Conservation (phyloP, 2,329 filamentous ascomycete species). For the Ambrosiella cleistominuta region DNA sequence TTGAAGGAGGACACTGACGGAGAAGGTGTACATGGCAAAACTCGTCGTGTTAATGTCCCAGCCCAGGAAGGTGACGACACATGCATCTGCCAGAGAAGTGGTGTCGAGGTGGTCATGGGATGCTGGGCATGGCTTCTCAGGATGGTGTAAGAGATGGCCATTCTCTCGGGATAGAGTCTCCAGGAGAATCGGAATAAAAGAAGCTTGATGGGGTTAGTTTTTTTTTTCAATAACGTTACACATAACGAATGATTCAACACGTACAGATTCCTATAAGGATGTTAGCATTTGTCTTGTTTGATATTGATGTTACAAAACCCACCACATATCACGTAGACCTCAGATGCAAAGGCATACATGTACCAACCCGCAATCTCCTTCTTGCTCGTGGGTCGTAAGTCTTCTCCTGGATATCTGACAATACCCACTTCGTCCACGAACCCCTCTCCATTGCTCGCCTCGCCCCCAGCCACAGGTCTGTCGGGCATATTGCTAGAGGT, state of each 20-base stretch:
- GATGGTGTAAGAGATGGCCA: slow-evolving; percentile 69
- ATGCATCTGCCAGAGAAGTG: slow-evolving; percentile 33
- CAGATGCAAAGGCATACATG: slow-evolving; percentile 85
- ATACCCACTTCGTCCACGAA: neutral
- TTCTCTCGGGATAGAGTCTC: slow-evolving; percentile 87
- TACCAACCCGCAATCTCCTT: slow-evolving; percentile 93
- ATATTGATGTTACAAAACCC: slow-evolving; percentile 18
- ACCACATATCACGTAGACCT: slow-evolving; percentile 91
- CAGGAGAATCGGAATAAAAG: slow-evolving; percentile 88
- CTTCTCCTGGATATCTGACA: slow-evolving; percentile 60
- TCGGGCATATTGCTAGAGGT: too few relatives aligned
- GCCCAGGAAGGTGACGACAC: slow-evolving; percentile 66
- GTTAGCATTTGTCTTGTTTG: slow-evolving; percentile 2
- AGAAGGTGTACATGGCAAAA: slow-evolving; percentile 98
- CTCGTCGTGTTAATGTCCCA: slow-evolving; percentile 85
- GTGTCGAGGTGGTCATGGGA: slow-evolving; percentile 34
- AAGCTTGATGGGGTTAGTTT: slow-evolving; percentile 34
- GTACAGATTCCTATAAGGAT: slow-evolving; percentile 17
- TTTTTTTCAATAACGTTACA: neutral
- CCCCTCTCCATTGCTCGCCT: neutral
- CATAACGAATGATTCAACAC: slow-evolving; percentile 8
- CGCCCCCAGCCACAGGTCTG: neutral
- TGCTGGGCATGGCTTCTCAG: slow-evolving; percentile 53
- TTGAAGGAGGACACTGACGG: slow-evolving; percentile 75
- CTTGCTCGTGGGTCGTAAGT: slow-evolving; percentile 68